phyloP scores from a whole-genome alignment of 495 filamentous ascomycete species.

The Filosporella fistucella region DNA sequence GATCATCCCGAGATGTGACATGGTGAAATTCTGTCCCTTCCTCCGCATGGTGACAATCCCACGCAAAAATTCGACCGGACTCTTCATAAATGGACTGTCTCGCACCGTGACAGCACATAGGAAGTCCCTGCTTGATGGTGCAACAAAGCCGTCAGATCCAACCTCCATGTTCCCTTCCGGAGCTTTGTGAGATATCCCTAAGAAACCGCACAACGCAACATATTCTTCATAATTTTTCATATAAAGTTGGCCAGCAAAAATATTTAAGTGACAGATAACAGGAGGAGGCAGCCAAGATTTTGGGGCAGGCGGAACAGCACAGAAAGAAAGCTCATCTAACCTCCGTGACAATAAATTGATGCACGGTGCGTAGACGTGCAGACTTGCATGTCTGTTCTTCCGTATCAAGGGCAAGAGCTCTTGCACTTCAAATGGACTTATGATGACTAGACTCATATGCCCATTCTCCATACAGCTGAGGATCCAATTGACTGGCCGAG shows the following conservation, averaged over 20 bases:
- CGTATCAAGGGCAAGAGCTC: conserved; percentile 37
- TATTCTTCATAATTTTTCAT: conserved; percentile 51
- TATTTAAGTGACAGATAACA: conserved; percentile 46
- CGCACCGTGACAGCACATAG: conserved; percentile 17
- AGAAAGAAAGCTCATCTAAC: conserved; percentile 46
- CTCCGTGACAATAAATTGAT: conserved; percentile 34
- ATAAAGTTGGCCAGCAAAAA: conserved; percentile 68
- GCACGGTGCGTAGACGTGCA: conserved; percentile 58
- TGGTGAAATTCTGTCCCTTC: conserved; percentile 42
- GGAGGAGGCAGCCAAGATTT: conserved; percentile 15
- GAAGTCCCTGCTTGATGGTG: conserved; percentile 27
- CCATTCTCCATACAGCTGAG: conserved; percentile 27
- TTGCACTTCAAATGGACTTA: conserved; percentile 59
- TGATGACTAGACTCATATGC: conserved; percentile 5
- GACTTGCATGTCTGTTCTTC: conserved; percentile 26
- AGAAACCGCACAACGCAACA: conserved; percentile 41
- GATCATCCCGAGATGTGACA: conserved; percentile 52
- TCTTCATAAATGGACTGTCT: conserved; percentile 35
- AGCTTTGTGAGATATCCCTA: conserved; percentile 37
- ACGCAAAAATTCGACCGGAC: conserved; percentile 50
- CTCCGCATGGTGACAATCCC: conserved; percentile 46
- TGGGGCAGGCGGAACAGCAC: conserved; percentile 26
- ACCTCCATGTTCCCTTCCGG: conserved; percentile 26
- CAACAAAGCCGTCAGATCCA: conserved; percentile 39
- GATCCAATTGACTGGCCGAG: conserved; percentile 57